Evolutionary conservation across 2,329 filamentous ascomycete species (phyloP), one percentile per base, ranked within the genome.

Genomic region (Sporothrix inflata): DNA sequence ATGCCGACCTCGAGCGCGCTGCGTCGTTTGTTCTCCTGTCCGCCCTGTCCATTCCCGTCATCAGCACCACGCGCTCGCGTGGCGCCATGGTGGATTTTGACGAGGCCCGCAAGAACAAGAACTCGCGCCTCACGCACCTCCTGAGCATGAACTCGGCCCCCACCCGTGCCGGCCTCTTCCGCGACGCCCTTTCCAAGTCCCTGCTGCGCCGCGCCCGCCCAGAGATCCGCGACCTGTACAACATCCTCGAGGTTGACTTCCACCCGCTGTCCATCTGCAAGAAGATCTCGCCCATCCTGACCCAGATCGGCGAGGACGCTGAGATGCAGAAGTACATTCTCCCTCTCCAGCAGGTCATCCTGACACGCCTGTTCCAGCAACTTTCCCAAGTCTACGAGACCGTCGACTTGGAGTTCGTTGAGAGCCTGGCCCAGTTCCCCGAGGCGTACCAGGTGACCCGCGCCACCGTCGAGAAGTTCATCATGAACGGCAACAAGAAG

Each of bases 401-500:
- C 61, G 95, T 99, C 72, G 94, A 98, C 81, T 88, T 99, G 74
- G 89, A 90, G 78, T 98, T 98, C 78, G 95, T 99, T 63, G 92
- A 97, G 81, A 91, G 93, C 79, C 91, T 99, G 71, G 96, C 96
- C 75, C 89, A 96, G 79, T 99, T 99, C 87, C 96, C 96, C 11
- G 94, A 97, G 81, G 94, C 96, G 55, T 98, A 97, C 88, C 92
- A 98, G 84, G 94, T 98, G 76, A 92, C 89, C 75, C 91, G 92
- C 70, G 90, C 91, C 76, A 97, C 93, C 74, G 97, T 99, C 76
- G 96, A 99, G 87, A 99, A 98, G 85, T 99, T 99, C 87, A 98
- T 99, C 87, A 99, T 99, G 96, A 99, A 99, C 83, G 96, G 96
- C 75, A 98, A 97, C 89, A 99, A 99, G 90, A 99, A 99, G 89